phyloP scores from a whole-genome alignment of 1,139 yeast genomes.

The Chernovozyma aurita region DNA sequence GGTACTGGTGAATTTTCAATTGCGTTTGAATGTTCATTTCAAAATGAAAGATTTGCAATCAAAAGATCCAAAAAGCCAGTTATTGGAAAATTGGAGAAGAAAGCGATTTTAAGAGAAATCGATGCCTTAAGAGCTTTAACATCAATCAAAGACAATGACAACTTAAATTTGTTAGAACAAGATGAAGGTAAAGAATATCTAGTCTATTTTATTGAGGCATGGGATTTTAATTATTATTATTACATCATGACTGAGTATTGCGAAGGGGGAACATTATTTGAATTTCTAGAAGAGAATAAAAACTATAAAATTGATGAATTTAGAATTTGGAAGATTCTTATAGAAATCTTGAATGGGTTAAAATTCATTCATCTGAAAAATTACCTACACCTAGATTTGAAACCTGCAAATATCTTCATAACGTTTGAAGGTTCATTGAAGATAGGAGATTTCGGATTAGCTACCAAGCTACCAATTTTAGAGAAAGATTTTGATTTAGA shows the following conservation, averaged over 20 bases:
- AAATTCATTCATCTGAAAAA: slow-evolving; percentile 74
- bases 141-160: slow-evolving; percentile 37
- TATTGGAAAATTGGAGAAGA: slow-evolving; percentile 37
- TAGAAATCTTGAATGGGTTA: slow-evolving; percentile 75
- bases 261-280: slow-evolving; percentile 88
- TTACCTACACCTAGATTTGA: slow-evolving; percentile 80
- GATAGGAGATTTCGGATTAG: slow-evolving; percentile 77
- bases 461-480: slow-evolving; percentile 49
- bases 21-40: slow-evolving; percentile 73
- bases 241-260: slow-evolving; percentile 95
- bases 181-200: slow-evolving; percentile 78
- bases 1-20: slow-evolving; percentile 88
- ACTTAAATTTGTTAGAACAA: slow-evolving; percentile 44
- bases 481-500: slow-evolving; percentile 76
- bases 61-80: slow-evolving; percentile 66
- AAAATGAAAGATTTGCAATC: slow-evolving; percentile 72
- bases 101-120: slow-evolving; percentile 36
- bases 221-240: slow-evolving; percentile 73
- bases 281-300: slow-evolving; percentile 68
- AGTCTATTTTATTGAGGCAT: slow-evolving; percentile 75
- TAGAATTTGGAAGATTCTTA: slow-evolving; percentile 93
- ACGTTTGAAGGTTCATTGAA: slow-evolving; percentile 91
- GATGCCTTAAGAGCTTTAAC: slow-evolving; percentile 42
- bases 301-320: slow-evolving; percentile 89
- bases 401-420: slow-evolving; percentile 91